phyloP scores from a whole-genome alignment of 2,329 filamentous ascomycete genomes.

The Pseudovirgaria hyperparasitica region DNA sequence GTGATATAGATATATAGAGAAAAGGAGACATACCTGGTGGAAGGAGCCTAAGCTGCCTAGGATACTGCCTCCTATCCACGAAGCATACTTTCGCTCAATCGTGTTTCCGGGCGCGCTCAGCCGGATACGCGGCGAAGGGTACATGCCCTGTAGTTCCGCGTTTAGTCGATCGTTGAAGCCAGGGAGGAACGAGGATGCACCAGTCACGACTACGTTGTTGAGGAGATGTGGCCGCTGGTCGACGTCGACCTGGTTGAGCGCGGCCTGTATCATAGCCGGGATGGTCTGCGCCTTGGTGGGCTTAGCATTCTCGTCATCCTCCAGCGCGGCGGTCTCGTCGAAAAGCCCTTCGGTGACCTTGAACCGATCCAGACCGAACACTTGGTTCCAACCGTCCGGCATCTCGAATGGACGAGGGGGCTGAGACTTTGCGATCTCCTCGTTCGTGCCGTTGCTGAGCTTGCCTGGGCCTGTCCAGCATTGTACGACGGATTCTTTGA shows the following conservation, averaged over 20 bases:
- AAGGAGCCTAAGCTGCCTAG: slow-evolving; percentile 91
- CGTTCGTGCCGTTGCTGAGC: slow-evolving; percentile 47
- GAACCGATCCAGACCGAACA: slow-evolving; percentile 83
- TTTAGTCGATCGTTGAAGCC: slow-evolving; percentile 87
- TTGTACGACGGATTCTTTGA: slow-evolving; percentile 95
- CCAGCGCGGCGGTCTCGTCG: slow-evolving; percentile 65
- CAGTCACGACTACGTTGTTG: slow-evolving; percentile 84
- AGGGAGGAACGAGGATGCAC: slow-evolving; percentile 74
- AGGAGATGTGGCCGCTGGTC: slow-evolving; percentile 76
- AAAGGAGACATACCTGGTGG: slow-evolving; percentile 49
- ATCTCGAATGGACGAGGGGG: slow-evolving; percentile 90
- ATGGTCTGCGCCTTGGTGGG: slow-evolving; percentile 67
- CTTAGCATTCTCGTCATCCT: slow-evolving; percentile 34
- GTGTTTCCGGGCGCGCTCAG: slow-evolving; percentile 78
- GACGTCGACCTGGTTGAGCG: slow-evolving; percentile 70
- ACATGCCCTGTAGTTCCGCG: slow-evolving; percentile 67
- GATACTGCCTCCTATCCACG: slow-evolving; percentile 95
- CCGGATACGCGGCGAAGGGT: slow-evolving; percentile 75
- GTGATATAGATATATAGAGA: too few relatives aligned
- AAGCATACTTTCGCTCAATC: slow-evolving; percentile 79
- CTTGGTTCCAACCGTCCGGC: slow-evolving; percentile 90
- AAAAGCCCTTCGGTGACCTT: slow-evolving; percentile 80
- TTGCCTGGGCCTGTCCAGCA: slow-evolving; percentile 74
- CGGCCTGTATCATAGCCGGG: slow-evolving; percentile 65
- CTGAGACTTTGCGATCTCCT: slow-evolving; percentile 59